Percentiles rank a stretch among this genome's conserved stretches.
These are phyloP conservation scores for Fusarium coffeatum DNA, from an alignment of 2,329 filamentous ascomycete species.

Conservation along the genomic window DNA sequence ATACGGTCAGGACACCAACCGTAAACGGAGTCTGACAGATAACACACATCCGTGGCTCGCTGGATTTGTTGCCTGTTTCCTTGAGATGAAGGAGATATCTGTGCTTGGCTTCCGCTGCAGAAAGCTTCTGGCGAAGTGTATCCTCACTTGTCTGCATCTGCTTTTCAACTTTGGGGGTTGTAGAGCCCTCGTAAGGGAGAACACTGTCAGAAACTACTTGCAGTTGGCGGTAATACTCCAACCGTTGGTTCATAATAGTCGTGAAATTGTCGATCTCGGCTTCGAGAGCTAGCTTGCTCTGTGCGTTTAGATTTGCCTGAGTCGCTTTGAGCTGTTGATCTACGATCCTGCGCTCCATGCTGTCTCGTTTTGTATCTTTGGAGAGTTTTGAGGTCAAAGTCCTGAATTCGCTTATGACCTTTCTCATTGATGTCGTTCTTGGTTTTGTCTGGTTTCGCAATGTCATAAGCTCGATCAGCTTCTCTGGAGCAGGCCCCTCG, in stretches of 20 bases:
- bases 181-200: slow-evolving; percentile 74
- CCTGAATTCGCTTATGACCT: slow-evolving; percentile 76
- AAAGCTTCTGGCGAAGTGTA: slow-evolving; percentile 67
- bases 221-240: slow-evolving; percentile 91
- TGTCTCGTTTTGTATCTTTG: slow-evolving; percentile 63
- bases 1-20: slow-evolving; percentile 84
- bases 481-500: slow-evolving; percentile 77
- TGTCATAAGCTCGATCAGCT: slow-evolving; percentile 63
- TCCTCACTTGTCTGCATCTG: slow-evolving; percentile 51
- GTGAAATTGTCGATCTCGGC: slow-evolving; percentile 82
- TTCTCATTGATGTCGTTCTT: slow-evolving; percentile 73
- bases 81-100: slow-evolving; percentile 73
- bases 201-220: slow-evolving; percentile 93
- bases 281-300: slow-evolving; percentile 67
- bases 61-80: slow-evolving; percentile 69
- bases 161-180: slow-evolving; percentile 62
- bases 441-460: slow-evolving; percentile 62
- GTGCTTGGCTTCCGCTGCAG: slow-evolving; percentile 75
- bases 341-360: slow-evolving; percentile 74
- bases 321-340: slow-evolving; percentile 71
- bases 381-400: slow-evolving; percentile 68
- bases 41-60: slow-evolving; percentile 78
- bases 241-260: slow-evolving; percentile 81
- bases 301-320: slow-evolving; percentile 63
- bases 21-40: slow-evolving; percentile 86